Conservation (phyloP, 1,284 basidiomycete genomes). For the Ganoderma multipileum region DNA sequence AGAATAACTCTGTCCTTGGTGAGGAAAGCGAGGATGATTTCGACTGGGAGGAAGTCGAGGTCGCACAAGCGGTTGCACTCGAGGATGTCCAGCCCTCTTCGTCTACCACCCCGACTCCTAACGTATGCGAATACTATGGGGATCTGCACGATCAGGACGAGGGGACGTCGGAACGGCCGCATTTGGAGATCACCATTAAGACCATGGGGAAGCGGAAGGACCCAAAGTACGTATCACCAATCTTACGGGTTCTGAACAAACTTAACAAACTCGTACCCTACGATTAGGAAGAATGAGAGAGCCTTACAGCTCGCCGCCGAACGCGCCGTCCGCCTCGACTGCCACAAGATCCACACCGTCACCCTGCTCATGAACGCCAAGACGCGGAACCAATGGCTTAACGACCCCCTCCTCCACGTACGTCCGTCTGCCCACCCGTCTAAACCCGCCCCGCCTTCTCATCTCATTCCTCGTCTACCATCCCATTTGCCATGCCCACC, state of each 20-base stretch:
- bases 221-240: conserved; percentile 36
- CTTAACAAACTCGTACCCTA: neutral
- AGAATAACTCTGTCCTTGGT: conserved; percentile 26
- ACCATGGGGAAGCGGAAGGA: conserved; percentile 45
- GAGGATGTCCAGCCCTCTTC: conserved; percentile 12
- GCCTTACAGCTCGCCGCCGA: conserved; percentile 61
- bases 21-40: conserved; percentile 49
- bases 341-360: conserved; percentile 89
- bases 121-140: conserved; percentile 23
- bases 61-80: conserved; percentile 32
- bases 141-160: conserved; percentile 26
- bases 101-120: conserved; percentile 7
- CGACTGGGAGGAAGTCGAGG: conserved; percentile 52
- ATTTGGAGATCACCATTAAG: conserved; percentile 69
- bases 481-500: neutral
- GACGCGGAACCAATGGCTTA: conserved; percentile 86
- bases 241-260: neutral
- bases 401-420: conserved; percentile 85
- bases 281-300: conserved; percentile 50
- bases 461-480: neutral
- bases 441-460: neutral
- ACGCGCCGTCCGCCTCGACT: conserved; percentile 75
- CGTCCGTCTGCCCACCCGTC: conserved; percentile 41
- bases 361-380: conserved; percentile 79
- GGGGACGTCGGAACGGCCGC: conserved; percentile 31